Evolutionary conservation across 805 yeast genomes (phyloP).

Genomic region (Candida michaelii): DNA sequence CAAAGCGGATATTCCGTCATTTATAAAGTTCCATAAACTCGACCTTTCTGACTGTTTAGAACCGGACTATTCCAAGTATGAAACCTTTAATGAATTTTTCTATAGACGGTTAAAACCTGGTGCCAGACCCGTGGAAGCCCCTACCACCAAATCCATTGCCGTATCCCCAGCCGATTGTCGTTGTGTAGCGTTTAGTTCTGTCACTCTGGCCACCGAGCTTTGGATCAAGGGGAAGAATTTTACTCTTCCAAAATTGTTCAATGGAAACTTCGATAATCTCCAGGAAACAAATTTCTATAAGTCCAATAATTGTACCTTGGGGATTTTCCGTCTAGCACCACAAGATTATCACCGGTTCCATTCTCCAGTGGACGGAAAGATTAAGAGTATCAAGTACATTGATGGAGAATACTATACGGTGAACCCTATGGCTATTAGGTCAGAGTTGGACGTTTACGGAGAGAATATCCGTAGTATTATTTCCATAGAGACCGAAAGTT

Average conservation of each 20-base stretch:
- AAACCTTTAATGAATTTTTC: conserved; percentile 86
- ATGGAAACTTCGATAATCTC: conserved; percentile 44
- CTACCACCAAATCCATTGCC: conserved; percentile 47
- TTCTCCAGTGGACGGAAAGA: conserved; percentile 73
- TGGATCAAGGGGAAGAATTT: conserved; percentile 92
- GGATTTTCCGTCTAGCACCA: conserved; percentile 88
- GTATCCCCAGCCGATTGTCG: conserved; percentile 89
- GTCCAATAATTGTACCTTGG: conserved; percentile 55
- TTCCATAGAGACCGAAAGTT: conserved; percentile 72
- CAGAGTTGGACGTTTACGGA: conserved; percentile 86
- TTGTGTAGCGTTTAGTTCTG: conserved; percentile 63
- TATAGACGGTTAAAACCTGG: conserved; percentile 72
- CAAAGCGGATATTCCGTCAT: conserved; percentile 65
- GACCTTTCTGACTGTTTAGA: conserved; percentile 68
- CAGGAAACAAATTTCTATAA: conserved; percentile 35
- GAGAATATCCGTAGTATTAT: conserved; percentile 81
- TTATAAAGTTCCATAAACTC: conserved; percentile 78
- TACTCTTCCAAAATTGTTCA: conserved; percentile 60
- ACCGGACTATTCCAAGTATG: conserved; percentile 48
- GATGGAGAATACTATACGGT: conserved; percentile 95
- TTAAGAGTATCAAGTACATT: conserved; percentile 66
- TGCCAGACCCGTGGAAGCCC: conserved; percentile 69
- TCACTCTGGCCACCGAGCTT: conserved; percentile 61
- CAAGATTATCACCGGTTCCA: conserved; percentile 97
- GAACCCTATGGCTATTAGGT: conserved; percentile 94